Conservation (phyloP, 805 yeast species). For the Ogataea polymorpha region DNA sequence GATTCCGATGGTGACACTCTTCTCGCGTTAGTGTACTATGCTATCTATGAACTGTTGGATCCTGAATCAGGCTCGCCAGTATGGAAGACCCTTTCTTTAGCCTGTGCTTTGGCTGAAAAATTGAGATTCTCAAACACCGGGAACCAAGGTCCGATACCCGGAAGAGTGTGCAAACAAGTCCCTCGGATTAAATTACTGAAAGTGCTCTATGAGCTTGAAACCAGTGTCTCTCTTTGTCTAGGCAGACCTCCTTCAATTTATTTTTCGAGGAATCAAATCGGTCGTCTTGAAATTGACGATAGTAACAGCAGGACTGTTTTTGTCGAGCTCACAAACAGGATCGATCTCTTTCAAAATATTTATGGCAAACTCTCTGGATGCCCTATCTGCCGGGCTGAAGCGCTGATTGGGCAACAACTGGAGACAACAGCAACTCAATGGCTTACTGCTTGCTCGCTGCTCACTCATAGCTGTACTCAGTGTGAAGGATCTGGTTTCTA, state of each 20-base stretch:
- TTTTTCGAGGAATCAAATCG: background rate
- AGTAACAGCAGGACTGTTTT: background rate
- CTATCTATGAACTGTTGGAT: constrained; percentile 17
- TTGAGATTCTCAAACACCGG: constrained; percentile 12
- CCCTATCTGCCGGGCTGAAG: background rate
- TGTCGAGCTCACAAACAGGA: background rate
- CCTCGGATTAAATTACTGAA: constrained; percentile 10
- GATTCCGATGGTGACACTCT: constrained; percentile 20
- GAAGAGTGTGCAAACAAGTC: constrained; percentile 11
- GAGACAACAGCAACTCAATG: background rate
- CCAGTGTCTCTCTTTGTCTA: constrained; percentile 9
- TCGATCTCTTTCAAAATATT: background rate
- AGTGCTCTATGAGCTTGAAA: constrained; percentile 13
- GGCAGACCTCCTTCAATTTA: constrained; percentile 15
- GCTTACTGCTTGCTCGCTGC: background rate
- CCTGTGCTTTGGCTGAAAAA: constrained; percentile 19
- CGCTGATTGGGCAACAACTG: too few relatives aligned
- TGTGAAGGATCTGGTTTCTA: background rate
- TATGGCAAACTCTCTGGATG: background rate
- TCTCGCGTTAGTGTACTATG: constrained; percentile 11
- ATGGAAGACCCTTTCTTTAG: constrained; percentile 18
- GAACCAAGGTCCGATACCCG: constrained; percentile 10
- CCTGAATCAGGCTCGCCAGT: constrained; percentile 15
- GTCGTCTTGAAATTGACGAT: background rate
- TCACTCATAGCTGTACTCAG: background rate